Evolutionary conservation across 2,329 filamentous ascomycete genomes (phyloP).

Genomic region (Fusarium sp.): DNA sequence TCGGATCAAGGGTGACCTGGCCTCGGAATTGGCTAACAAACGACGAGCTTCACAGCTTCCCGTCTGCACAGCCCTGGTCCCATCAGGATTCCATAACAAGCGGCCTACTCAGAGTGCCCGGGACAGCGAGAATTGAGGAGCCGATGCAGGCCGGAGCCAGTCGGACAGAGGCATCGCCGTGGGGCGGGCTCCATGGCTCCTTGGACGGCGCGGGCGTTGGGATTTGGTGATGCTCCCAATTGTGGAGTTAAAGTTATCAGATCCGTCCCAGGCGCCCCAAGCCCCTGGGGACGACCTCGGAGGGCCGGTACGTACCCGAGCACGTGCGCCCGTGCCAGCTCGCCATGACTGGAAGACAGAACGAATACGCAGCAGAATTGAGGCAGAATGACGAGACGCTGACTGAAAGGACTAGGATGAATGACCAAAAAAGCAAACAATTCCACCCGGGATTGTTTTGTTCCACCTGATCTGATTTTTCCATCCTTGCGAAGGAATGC

Average conservation of each 20-base stretch:
- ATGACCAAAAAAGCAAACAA: background rate
- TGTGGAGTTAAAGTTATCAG: constrained; percentile 49
- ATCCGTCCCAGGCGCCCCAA: constrained; percentile 39
- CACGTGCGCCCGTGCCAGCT: background rate
- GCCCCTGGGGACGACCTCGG: constrained; percentile 15
- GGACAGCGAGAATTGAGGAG: constrained; percentile 6
- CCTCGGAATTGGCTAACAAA: background rate
- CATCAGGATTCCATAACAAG: constrained; percentile 24
- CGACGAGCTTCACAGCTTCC: background rate
- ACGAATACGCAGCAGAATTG: background rate
- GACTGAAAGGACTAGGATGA: background rate
- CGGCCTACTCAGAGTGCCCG: constrained; percentile 3
- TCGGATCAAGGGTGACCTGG: constrained; percentile 30
- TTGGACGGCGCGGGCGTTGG: constrained; percentile 20
- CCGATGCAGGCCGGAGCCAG: constrained; percentile 16
- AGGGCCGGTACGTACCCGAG: background rate
- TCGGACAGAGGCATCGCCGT: constrained; percentile 18
- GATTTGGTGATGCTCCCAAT: constrained; percentile 16
- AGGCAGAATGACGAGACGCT: constrained; percentile 3
- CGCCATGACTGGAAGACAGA: background rate
- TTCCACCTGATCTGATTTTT: constrained; percentile 26
- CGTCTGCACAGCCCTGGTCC: constrained; percentile 7
- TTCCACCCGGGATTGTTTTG: constrained; percentile 2
- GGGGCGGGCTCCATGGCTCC: constrained; percentile 32
- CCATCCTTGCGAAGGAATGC: background rate